Base-by-base conservation (phyloP, 805 yeast genomes). In the Myxozyma vanderwaltii region DNA sequence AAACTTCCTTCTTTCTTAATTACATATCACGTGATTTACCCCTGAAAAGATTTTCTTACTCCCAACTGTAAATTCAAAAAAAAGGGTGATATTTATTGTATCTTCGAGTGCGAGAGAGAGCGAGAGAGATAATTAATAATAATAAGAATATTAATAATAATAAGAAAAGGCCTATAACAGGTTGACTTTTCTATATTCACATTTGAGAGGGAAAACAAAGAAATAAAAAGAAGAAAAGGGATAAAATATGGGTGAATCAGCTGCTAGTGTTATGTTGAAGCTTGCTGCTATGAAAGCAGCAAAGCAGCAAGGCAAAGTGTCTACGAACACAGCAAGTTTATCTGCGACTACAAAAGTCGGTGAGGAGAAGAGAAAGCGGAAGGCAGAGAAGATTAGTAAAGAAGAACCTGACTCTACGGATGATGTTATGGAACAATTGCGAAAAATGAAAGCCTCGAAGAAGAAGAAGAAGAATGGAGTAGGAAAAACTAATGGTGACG, bases 401-500 rank as follows among this genome's bases (percentile, higher is more conserved):
- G 38, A 38, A 40, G 33, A 19, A 2, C 8, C 38, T 15, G 39
- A 36, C 1, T 38, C 60, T 26, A 62, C 62, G 21, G 53, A 12
- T 2, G 59, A 52, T 24, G 64, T 61, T 3, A 61, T 61, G 64
- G 51, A 49, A 41, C 45, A 58, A 27, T 40, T 61, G 24, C 53
- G 56, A n/a, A 23, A 27, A 39, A 17, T 57, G 51, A 60, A 57
- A 27, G 51, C 47, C 31, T 10, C 12, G 51, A 53, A 58, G 43
- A 19, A 24, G 2, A 46, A 31, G 4, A 29, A 27, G 13, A 26
- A 19, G 35, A 49, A 39, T 26, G 19, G 23, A 19, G 51, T 26
- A 15, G 26, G 23, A 2, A 29, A 17, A 19, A 40, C 47, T 39
- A 23, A 6, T 29, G 23, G 38, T 3, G 45, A 26, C 8, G 50